Evolutionary conservation across 2,329 filamentous ascomycete genomes (phyloP).

Genomic region (Exophiala alcalophila): DNA sequence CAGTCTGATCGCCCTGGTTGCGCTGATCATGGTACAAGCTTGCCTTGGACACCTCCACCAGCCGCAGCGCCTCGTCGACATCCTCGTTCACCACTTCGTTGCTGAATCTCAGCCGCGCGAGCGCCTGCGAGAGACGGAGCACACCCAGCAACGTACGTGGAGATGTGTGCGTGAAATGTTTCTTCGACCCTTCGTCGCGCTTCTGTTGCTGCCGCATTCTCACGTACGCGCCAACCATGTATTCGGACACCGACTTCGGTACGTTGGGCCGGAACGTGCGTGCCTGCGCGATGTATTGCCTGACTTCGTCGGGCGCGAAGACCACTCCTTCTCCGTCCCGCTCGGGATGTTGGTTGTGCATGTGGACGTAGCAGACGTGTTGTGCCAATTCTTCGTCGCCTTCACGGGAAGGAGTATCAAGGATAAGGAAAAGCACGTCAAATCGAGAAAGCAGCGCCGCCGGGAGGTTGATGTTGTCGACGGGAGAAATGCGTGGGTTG

Average conservation of each 20-base stretch:
- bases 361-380: conserved; percentile 95
- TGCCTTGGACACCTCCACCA: conserved; percentile 91
- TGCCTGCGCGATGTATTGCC: conserved; percentile 91
- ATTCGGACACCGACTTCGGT: conserved; percentile 82
- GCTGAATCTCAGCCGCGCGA: conserved; percentile 87
- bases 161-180: conserved; percentile 91
- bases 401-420: conserved; percentile 89
- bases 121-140: conserved; percentile 86
- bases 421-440: conserved; percentile 92
- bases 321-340: conserved; percentile 65
- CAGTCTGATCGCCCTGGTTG: conserved; percentile 67
- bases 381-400: conserved; percentile 88
- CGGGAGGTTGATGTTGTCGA: conserved; percentile 99
- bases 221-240: conserved; percentile 96
- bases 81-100: conserved; percentile 83
- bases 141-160: conserved; percentile 91
- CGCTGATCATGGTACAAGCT: conserved; percentile 71
- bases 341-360: conserved; percentile 91
- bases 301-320: conserved; percentile 88
- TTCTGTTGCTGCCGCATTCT: conserved; percentile 89
- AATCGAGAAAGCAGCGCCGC: conserved; percentile 95
- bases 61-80: conserved; percentile 87
- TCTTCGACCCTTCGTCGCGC: conserved; percentile 83
- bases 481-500: conserved; percentile 93
- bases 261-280: conserved; percentile 85